phyloP scores from a whole-genome alignment of 1,284 basidiomycete genomes.

The Tetrapyrgos nigripes region DNA sequence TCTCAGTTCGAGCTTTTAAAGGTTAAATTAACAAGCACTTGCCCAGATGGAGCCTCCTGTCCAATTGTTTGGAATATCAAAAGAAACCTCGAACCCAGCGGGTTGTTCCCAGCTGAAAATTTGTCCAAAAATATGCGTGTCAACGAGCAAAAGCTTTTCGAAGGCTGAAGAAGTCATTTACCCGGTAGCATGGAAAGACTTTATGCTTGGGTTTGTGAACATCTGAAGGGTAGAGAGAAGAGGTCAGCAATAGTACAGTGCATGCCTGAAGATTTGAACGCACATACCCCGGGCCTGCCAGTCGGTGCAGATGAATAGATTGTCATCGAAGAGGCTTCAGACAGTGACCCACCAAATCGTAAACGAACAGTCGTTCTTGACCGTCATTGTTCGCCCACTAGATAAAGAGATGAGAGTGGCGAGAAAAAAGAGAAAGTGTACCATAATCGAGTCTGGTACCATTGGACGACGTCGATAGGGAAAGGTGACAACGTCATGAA shows the following conservation, averaged over 20 bases:
- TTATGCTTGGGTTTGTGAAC: conserved; percentile 23
- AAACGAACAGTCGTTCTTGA: conserved; percentile 25
- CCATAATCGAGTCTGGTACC: no score
- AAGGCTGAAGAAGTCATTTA: conserved; percentile 4
- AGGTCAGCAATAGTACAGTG: background rate
- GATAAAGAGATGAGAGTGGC: conserved; percentile 12
- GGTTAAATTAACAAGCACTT: background rate
- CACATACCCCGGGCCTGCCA: conserved; percentile 14
- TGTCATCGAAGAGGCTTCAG: background rate
- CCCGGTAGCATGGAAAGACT: conserved; percentile 23
- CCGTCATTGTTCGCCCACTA: conserved; percentile 21
- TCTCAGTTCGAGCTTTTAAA: background rate
- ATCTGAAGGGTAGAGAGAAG: conserved; percentile 10
- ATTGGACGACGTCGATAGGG: no score
- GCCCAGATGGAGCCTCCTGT: conserved; percentile 41
- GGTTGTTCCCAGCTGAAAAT: conserved; percentile 34
- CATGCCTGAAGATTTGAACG: background rate
- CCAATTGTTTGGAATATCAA: conserved; percentile 42
- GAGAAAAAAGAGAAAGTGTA: conserved; percentile 7
- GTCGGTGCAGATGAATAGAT: background rate
- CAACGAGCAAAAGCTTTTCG: background rate
- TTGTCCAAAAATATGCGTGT: background rate
- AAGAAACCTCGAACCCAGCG: conserved; percentile 26
- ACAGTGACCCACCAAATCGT: conserved; percentile 16
- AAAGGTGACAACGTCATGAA: no score